A percentile compares a stretch with the other conserved stretches of the same genome.
These are phyloP conservation scores for Blastocystis sp. DNA, from an alignment of 352 stramenopile genomes.

Conservation along the genomic window DNA sequence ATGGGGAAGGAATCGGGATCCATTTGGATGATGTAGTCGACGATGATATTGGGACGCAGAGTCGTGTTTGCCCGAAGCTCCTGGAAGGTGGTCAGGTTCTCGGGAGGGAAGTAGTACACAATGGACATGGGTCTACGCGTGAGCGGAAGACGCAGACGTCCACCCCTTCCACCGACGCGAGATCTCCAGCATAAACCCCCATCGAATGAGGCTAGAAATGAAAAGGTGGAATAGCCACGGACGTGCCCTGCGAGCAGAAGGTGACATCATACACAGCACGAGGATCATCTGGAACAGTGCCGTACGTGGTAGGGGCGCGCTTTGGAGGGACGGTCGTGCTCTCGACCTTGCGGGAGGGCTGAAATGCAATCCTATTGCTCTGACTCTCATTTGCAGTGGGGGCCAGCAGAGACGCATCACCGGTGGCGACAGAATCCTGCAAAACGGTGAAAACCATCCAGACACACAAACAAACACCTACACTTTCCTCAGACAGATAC, in stretches of 20 bases:
- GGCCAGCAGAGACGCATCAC: too few species aligned
- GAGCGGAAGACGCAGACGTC: neutral
- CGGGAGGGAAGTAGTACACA: slow-evolving; percentile 45
- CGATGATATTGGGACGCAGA: slow-evolving; percentile 27
- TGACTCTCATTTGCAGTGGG: too few species aligned
- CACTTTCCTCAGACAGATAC: too few species aligned
- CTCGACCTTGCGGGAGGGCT: neutral
- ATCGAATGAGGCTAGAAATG: slow-evolving; percentile 7
- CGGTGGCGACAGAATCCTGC: too few species aligned
- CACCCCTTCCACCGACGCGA: slow-evolving; percentile 24
- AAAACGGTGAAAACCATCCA: too few species aligned
- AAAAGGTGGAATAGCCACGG: neutral
- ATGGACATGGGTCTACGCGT: slow-evolving; percentile 37
- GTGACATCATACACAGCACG: slow-evolving; percentile 21
- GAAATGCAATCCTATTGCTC: neutral
- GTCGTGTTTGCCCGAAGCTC: neutral
- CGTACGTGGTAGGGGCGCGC: neutral
- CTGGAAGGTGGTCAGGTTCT: slow-evolving; percentile 15
- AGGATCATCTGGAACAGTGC: neutral
- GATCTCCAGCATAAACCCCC: slow-evolving; percentile 46
- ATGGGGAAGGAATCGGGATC: slow-evolving; percentile 53
- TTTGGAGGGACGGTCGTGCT: neutral
- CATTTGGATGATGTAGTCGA: slow-evolving; percentile 45
- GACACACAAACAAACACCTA: too few species aligned
- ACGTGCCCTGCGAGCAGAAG: slow-evolving; percentile 57